These are phyloP conservation scores for Pseudomicrostroma phylloplanum DNA, from an alignment of 1,284 basidiomycete genomes.

Conservation along the genomic window DNA sequence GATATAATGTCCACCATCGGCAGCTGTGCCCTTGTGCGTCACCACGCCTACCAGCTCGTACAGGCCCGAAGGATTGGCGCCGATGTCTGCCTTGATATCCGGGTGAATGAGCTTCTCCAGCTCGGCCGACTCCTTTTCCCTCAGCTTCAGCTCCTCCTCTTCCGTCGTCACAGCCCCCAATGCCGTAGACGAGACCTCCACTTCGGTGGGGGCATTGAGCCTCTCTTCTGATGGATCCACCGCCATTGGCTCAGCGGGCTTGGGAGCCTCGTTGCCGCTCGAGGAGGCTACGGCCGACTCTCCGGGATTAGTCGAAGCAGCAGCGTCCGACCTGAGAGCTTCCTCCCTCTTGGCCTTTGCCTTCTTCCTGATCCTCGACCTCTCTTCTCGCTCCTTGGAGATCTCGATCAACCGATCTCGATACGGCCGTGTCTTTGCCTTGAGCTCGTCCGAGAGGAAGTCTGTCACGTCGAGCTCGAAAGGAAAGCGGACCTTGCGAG, in stretches of 20 bases:
- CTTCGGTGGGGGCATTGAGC: background rate
- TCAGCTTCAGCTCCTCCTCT: conserved; percentile 59
- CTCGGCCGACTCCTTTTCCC: conserved; percentile 28
- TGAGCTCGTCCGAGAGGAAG: conserved; percentile 72
- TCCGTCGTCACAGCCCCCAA: conserved; percentile 57
- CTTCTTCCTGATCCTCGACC: conserved; percentile 72
- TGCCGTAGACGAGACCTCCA: conserved; percentile 20
- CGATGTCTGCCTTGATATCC: conserved; percentile 64
- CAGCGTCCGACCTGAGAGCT: conserved; percentile 29
- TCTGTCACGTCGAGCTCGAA: conserved; percentile 78
- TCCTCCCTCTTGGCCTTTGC: conserved; percentile 57
- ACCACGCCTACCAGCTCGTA: conserved; percentile 89
- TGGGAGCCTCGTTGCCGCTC: conserved; percentile 55
- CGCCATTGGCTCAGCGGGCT: conserved; percentile 53
- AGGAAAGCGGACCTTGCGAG: conserved; percentile 89
- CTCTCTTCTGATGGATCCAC: conserved; percentile 8
- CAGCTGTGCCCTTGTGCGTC: conserved; percentile 91
- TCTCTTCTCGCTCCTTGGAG: conserved; percentile 75
- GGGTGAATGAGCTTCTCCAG: conserved; percentile 58
- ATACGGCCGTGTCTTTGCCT: conserved; percentile 64
- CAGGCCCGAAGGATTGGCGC: conserved; percentile 66
- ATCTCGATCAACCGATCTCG: conserved; percentile 69
- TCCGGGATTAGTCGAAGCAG: conserved; percentile 11
- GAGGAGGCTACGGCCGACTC: conserved; percentile 17
- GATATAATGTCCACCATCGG: conserved; percentile 90